Conservation (phyloP, 2,329 filamentous ascomycete species). For the Aspergillaceae sp. region DNA sequence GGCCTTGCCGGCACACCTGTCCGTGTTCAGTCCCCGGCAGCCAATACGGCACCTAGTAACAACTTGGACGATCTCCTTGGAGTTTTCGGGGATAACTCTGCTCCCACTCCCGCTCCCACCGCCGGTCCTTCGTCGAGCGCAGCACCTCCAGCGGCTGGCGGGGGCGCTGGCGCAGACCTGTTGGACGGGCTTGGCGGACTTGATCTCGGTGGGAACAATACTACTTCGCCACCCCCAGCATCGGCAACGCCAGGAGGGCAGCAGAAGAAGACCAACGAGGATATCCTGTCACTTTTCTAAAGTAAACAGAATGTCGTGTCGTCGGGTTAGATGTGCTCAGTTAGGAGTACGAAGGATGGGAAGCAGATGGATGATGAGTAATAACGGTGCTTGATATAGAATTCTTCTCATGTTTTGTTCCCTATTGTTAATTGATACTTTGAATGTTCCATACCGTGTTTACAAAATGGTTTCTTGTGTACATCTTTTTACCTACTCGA, state of each 20-base stretch:
- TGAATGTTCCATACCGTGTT: too few relatives aligned
- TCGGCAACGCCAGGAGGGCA: constrained; percentile 11
- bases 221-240: constrained; percentile 15
- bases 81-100: constrained; percentile 50
- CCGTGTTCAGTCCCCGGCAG: constrained; percentile 39
- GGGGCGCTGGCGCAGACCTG: constrained; percentile 45
- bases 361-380: constrained; percentile 1
- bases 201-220: constrained; percentile 54
- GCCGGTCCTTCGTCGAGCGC: constrained; percentile 19
- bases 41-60: constrained; percentile 35
- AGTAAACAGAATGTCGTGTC: not conserved
- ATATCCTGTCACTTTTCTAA: constrained; percentile 49
- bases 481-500: too few relatives aligned
- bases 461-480: too few relatives aligned
- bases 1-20: constrained; percentile 50
- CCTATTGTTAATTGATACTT: not conserved
- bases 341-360: constrained; percentile 1
- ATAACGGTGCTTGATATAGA: constrained; percentile 1
- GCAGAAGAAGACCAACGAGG: constrained; percentile 46
- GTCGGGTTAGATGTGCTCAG: not conserved
- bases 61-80: constrained; percentile 78
- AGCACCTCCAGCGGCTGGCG: constrained; percentile 18
- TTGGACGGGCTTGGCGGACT: constrained; percentile 77
- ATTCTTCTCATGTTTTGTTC: not conserved
- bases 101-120: constrained; percentile 11